These are phyloP conservation scores for Beauveria medogensis DNA, from an alignment of 2,329 filamentous ascomycete species.

Conservation along the genomic window DNA sequence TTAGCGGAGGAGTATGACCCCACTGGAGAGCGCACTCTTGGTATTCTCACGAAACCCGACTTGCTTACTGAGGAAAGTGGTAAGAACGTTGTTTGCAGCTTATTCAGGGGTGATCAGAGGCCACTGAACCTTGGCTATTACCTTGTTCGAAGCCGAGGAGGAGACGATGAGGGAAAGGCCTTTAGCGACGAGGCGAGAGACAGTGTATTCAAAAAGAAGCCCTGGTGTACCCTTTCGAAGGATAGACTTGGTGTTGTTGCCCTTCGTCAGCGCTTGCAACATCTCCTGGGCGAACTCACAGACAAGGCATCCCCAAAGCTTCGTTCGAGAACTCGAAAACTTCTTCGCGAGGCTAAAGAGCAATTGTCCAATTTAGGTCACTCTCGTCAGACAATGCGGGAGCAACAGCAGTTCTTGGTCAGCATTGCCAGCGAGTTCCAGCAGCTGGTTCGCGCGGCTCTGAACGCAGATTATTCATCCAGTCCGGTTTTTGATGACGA, in stretches of 20 bases:
- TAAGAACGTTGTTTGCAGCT: constrained; percentile 11
- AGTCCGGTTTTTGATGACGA: constrained; percentile 10
- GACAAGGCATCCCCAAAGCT: constrained; percentile 21
- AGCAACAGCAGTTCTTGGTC: constrained; percentile 16
- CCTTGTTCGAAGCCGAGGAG: constrained; percentile 19
- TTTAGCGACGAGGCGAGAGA: background rate
- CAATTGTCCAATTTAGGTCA: constrained; percentile 13
- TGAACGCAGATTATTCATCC: constrained; percentile 13
- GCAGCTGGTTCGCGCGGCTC: constrained; percentile 9
- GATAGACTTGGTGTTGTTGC: constrained; percentile 19
- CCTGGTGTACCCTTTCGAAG: constrained; percentile 12
- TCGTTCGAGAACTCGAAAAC: constrained; percentile 15
- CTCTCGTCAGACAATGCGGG: constrained; percentile 10
- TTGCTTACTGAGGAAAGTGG: constrained; percentile 22
- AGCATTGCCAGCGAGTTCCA: constrained; percentile 16
- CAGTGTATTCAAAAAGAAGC: background rate
- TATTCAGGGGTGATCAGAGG: constrained; percentile 14
- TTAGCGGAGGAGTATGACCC: constrained; percentile 29
- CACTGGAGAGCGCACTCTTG: constrained; percentile 30
- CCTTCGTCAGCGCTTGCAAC: constrained; percentile 17
- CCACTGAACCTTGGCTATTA: constrained; percentile 18
- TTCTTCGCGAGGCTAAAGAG: constrained; percentile 7
- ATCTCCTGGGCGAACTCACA: constrained; percentile 21
- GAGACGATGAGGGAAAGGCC: constrained; percentile 11
- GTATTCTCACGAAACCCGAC: constrained; percentile 40